Base-by-base conservation (phyloP, 1,284 basidiomycete genomes). In the Apiotrichum mycotoxinovorans region DNA sequence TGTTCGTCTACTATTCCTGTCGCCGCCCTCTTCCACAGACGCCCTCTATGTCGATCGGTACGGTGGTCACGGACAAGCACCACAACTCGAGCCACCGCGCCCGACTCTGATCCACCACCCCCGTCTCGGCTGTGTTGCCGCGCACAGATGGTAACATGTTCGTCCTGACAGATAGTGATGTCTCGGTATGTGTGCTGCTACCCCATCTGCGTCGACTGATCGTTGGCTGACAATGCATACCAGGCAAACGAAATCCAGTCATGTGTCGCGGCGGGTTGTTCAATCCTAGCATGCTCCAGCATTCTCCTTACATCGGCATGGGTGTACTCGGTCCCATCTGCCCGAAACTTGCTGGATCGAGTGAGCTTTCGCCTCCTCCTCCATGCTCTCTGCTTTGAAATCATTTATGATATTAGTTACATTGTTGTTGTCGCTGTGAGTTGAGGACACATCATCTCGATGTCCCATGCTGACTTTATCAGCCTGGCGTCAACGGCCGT, bases 351-450 rank as follows among this genome's bases (percentile, higher is more conserved):
- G 18, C 44, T 62, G 27, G 54, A 55, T 40, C 46, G 60, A 9
- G 22, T 57, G 23, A 59, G 57, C 14, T 62, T 62, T 20, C 45
- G 57, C 1, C 51, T 62, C 18, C 38, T 62, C 17, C 30, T 55
- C 2, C 52, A 46, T 42, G 37, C 57, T 2, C 55, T 62, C 20
- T 41, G 22, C 17, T 38, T 48, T n/a, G 57, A 62, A 47, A 47
- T 62, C 25, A 12, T 56, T 8, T 62, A 56, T 26, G 53, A 51
- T 25, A 51, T 45, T n/a, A 38, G 40, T 26, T 54, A 54, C 47
- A 37, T 54, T 20, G 45, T 54, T 14, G 53, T 50, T 7, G 25
- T 38, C 8, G 47, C 27, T 1, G 49, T 56, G 25, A 38, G 48
- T 51, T 27, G 5, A 10, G 7, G 7, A 18, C 20, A 15, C 11